Conservation (phyloP, 2,329 filamentous ascomycete genomes). For the Verticillium longisporum region DNA sequence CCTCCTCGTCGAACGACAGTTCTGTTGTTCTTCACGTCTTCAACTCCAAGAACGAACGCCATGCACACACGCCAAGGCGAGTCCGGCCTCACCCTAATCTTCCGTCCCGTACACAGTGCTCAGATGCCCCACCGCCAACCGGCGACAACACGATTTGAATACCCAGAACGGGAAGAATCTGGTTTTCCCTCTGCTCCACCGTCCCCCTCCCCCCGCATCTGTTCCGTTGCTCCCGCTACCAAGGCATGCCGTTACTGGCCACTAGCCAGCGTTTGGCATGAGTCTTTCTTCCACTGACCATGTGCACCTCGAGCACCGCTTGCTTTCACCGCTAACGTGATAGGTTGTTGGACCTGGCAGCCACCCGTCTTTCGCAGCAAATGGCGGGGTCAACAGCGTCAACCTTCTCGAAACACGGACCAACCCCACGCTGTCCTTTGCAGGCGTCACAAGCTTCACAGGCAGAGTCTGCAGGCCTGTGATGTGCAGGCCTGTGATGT, state of each 20-base stretch:
- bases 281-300: background rate
- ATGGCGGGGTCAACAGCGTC: background rate
- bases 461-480: background rate
- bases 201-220: background rate
- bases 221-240: background rate
- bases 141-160: constrained; percentile 8
- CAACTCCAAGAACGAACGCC: background rate
- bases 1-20: background rate
- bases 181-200: background rate
- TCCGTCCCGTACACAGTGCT: background rate
- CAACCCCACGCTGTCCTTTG: background rate
- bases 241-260: background rate
- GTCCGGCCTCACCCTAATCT: background rate
- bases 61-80: background rate
- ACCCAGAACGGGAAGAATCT: constrained; percentile 10
- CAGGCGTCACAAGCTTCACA: background rate
- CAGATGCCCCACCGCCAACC: background rate
- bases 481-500: background rate
- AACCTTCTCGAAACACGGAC: background rate
- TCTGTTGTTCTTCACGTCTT: background rate
- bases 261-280: background rate
- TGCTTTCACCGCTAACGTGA: background rate
- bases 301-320: background rate
- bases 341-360: background rate
- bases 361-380: background rate